phyloP scores from a whole-genome alignment of 306 rosid genomes.

The Trichosanthes cucumerina region DNA sequence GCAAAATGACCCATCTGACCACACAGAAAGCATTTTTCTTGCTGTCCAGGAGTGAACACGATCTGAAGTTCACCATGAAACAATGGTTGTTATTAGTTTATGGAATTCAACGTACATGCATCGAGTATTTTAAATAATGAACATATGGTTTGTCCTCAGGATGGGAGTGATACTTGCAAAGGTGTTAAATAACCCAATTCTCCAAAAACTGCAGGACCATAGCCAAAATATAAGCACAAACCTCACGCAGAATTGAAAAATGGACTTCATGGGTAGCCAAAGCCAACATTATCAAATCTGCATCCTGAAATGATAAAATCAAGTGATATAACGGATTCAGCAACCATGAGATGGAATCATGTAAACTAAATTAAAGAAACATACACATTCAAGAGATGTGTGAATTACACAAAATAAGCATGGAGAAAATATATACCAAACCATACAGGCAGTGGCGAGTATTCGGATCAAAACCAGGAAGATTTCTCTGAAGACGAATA shows the following conservation, averaged over 20 bases:
- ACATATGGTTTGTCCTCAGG: not conserved
- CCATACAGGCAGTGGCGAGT: conserved; percentile 98
- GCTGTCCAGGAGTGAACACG: conserved; percentile 85
- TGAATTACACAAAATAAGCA: not conserved
- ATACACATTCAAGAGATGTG: not conserved
- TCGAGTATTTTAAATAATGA: conserved; percentile 3
- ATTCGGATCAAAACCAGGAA: conserved; percentile 83
- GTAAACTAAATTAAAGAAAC: not conserved
- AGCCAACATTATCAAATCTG: conserved; percentile 95
- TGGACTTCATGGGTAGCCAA: conserved; percentile 96
- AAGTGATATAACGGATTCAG: not conserved
- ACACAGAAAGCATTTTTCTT: conserved; percentile 89
- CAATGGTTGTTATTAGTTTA: not conserved
- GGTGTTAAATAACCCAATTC: not conserved
- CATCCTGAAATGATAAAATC: conserved; percentile 54
- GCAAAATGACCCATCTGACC: conserved; percentile 96
- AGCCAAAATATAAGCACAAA: conserved; percentile 17
- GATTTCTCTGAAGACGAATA: conserved; percentile 93
- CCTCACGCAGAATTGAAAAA: conserved; percentile 97
- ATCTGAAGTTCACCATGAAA: conserved; percentile 35
- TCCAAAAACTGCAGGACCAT: not conserved
- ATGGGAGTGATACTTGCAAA: not conserved
- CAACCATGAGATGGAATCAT: not conserved
- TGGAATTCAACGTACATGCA: not conserved
- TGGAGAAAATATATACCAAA: conserved; percentile 64